These are phyloP conservation scores for Russula dissimulans DNA, from an alignment of 768 basidiomycete genomes.

Conservation along the genomic window DNA sequence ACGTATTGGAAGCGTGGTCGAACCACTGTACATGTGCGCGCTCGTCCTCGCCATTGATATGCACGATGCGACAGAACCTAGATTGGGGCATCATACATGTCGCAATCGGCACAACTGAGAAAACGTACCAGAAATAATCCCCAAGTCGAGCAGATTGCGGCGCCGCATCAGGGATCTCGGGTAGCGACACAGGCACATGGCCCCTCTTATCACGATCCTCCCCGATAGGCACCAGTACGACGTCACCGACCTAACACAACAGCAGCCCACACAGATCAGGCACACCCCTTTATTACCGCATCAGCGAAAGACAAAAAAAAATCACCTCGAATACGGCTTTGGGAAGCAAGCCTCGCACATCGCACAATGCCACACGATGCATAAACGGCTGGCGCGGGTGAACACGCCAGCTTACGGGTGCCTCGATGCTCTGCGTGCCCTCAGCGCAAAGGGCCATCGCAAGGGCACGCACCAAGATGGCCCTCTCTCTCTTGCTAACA, in stretches of 20 bases:
- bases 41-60: slow-evolving; percentile 36
- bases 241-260: slow-evolving; percentile 51
- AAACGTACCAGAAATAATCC: slow-evolving; percentile 54
- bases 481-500: background rate
- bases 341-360: slow-evolving; percentile 1
- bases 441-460: slow-evolving; percentile 8
- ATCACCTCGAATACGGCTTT: slow-evolving; percentile 4
- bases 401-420: slow-evolving; percentile 4
- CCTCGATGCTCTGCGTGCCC: slow-evolving; percentile 8
- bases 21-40: slow-evolving; percentile 66
- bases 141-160: slow-evolving; percentile 35
- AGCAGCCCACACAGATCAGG: slow-evolving; percentile 1
- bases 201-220: slow-evolving; percentile 24
- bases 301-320: background rate
- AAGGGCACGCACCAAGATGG: background rate
- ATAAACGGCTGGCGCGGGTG: slow-evolving; percentile 13
- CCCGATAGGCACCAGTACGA: slow-evolving; percentile 42
- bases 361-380: slow-evolving; percentile 1
- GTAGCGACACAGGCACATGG: slow-evolving; percentile 29
- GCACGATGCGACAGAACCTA: slow-evolving; percentile 64
- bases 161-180: slow-evolving; percentile 28
- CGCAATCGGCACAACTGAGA: background rate
- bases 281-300: background rate
- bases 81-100: background rate
- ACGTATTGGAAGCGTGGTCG: slow-evolving; percentile 54